phyloP scores from a whole-genome alignment of 2,329 filamentous ascomycete genomes.

The Leptographium radiaticola region DNA sequence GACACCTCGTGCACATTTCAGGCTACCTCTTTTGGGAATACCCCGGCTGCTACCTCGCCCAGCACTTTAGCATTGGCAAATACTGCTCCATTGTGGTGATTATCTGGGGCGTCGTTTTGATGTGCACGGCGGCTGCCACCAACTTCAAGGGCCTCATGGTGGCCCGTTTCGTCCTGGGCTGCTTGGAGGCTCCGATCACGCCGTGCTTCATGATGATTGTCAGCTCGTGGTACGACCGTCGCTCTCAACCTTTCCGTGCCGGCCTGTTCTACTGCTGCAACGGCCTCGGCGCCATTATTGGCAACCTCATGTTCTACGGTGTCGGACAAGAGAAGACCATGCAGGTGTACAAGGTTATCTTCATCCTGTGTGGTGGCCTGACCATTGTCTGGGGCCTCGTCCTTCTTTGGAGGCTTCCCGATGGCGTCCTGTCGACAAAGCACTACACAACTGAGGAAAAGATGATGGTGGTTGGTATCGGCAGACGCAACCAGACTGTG shows the following conservation, averaged over 20 bases:
- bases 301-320: conserved; percentile 42
- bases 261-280: conserved; percentile 42
- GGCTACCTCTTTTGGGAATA: conserved; percentile 28
- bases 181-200: conserved; percentile 42
- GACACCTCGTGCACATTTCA: too few species aligned
- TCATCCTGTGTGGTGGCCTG: conserved; percentile 44
- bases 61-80: conserved; percentile 32
- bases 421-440: conserved; percentile 43
- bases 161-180: conserved; percentile 41
- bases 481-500: conserved; percentile 19
- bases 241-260: conserved; percentile 36
- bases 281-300: conserved; percentile 47
- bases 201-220: conserved; percentile 46
- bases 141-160: conserved; percentile 40
- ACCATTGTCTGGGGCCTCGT: conserved; percentile 41
- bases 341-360: conserved; percentile 43
- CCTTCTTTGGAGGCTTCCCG: conserved; percentile 45
- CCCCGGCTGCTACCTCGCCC: conserved; percentile 30
- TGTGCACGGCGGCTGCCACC: conserved; percentile 34
- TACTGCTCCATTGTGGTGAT: conserved; percentile 24
- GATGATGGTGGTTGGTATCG: conserved; percentile 34
- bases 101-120: conserved; percentile 33
- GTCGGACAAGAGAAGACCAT: conserved; percentile 42
- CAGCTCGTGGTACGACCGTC: conserved; percentile 32
- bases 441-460: conserved; percentile 47